A percentile compares a stretch with the other conserved stretches of the same genome.
Conservation (phyloP, 371 early-diverging fungal species). For the Circinella minor region DNA sequence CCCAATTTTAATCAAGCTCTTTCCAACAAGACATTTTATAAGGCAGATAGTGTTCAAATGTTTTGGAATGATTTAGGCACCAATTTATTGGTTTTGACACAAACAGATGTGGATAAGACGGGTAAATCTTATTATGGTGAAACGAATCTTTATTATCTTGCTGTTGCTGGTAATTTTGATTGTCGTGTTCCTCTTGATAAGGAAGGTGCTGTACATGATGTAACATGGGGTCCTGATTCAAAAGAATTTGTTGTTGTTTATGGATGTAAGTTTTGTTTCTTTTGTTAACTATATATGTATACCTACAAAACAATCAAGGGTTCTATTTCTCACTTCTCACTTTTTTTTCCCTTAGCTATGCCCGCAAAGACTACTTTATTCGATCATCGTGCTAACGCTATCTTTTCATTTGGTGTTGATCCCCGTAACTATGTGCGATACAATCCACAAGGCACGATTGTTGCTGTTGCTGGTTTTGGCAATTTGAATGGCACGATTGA, state of each 20-base stretch:
- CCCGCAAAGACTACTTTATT: conserved; percentile 92
- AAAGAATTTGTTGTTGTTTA: conserved; percentile 96
- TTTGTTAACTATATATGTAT: too few species aligned
- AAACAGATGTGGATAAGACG: conserved; percentile 94
- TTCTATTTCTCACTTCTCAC: too few species aligned
- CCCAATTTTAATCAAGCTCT: conserved; percentile 75
- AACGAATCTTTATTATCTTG: conserved; percentile 88
- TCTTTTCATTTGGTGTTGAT: conserved; percentile 85
- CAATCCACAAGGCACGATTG: conserved; percentile 88
- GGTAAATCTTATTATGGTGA: conserved; percentile 98
- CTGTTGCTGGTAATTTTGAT: conserved; percentile 92
- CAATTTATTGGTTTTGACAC: conserved; percentile 86
- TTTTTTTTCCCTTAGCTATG: conserved; percentile 57
- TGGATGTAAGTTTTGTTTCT: conserved; percentile 63
- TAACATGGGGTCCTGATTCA: conserved; percentile 91
- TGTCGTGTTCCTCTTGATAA: conserved; percentile 87
- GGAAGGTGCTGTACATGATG: conserved; percentile 95
- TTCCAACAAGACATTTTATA: conserved; percentile 91
- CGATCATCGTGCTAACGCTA: conserved; percentile 83
- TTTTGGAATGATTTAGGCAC: conserved; percentile 95
- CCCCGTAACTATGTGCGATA: conserved; percentile 89
- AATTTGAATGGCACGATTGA: conserved; percentile 94
- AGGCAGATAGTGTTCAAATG: conserved; percentile 91
- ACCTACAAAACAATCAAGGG: neutral
- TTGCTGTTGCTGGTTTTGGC: conserved; percentile 93